phyloP scores from a whole-genome alignment of 2,329 filamentous ascomycete genomes.

The Akanthomyces muscarius region DNA sequence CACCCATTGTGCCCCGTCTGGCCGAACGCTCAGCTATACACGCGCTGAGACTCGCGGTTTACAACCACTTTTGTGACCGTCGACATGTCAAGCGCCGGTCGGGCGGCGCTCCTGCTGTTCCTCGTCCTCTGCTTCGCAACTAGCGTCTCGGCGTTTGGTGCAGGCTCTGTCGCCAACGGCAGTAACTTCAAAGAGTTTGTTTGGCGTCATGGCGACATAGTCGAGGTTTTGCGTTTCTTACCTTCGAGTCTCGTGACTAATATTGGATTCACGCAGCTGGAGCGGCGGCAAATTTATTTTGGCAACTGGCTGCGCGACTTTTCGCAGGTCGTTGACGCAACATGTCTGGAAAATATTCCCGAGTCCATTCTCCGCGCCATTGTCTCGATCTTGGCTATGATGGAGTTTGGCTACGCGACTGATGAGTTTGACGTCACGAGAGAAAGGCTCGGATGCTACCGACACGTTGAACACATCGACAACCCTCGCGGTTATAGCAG shows the following conservation, averaged over 20 bases:
- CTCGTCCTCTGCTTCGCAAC: conserved; percentile 27
- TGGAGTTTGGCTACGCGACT: conserved; percentile 60
- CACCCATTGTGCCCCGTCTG: background rate
- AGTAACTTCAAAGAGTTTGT: conserved; percentile 39
- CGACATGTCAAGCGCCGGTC: conserved; percentile 5
- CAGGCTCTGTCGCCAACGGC: conserved; percentile 34
- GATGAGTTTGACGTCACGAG: conserved; percentile 76
- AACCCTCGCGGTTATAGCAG: conserved; percentile 75
- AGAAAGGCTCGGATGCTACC: conserved; percentile 70
- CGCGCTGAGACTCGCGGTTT: background rate
- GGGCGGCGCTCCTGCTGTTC: conserved; percentile 18
- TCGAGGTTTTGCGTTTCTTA: conserved; percentile 35
- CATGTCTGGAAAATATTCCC: conserved; percentile 29
- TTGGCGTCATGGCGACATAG: conserved; percentile 39
- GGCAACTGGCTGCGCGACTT: conserved; percentile 61
- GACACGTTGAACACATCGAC: conserved; percentile 66
- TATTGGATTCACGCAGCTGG: conserved; percentile 35
- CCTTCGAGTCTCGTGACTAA: conserved; percentile 36
- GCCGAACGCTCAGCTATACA: background rate
- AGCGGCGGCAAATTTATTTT: conserved; percentile 36
- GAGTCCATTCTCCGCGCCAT: conserved; percentile 29
- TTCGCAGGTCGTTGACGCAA: conserved; percentile 70
- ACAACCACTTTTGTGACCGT: background rate
- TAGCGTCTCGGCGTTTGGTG: conserved; percentile 35
- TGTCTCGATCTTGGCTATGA: conserved; percentile 28